These are phyloP conservation scores for Ceratocystis variospora DNA, from an alignment of 2,329 filamentous ascomycete species.

Conservation along the genomic window DNA sequence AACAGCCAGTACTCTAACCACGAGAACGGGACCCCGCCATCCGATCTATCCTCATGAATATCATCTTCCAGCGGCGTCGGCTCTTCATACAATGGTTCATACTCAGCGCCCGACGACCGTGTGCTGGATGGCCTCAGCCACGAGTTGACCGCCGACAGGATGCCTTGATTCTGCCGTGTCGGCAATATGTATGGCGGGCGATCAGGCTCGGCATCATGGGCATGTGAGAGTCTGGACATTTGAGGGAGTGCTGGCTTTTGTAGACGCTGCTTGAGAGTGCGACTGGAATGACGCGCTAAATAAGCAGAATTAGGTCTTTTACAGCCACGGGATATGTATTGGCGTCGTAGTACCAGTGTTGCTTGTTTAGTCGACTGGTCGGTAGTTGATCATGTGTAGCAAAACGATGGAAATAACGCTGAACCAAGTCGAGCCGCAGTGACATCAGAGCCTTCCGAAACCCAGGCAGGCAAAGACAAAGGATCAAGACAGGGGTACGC, in stretches of 20 bases:
- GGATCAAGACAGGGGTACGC: neutral
- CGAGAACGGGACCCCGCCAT: constrained; percentile 49
- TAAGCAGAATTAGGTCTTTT: neutral
- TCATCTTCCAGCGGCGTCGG: constrained; percentile 14
- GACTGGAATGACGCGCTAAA: neutral
- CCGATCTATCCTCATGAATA: constrained; percentile 19
- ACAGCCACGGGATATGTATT: neutral
- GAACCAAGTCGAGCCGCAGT: neutral
- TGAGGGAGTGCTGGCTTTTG: neutral
- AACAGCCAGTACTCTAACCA: constrained; percentile 81
- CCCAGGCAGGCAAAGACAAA: neutral
- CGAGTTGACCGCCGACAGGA: neutral
- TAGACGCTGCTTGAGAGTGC: neutral
- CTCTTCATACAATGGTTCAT: constrained; percentile 18
- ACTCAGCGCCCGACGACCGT: constrained; percentile 6
- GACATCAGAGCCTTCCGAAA: neutral
- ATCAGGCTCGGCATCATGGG: constrained; percentile 9
- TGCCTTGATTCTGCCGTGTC: neutral
- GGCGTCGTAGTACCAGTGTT: no score
- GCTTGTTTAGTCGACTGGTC: neutral
- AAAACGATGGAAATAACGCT: neutral
- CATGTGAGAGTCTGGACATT: constrained; percentile 4
- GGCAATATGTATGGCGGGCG: neutral
- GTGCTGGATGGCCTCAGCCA: neutral
- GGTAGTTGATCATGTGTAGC: no score